Evolutionary conservation across 441 rosid genomes (phyloP).

Genomic region (Metrosideros polymorpha): DNA sequence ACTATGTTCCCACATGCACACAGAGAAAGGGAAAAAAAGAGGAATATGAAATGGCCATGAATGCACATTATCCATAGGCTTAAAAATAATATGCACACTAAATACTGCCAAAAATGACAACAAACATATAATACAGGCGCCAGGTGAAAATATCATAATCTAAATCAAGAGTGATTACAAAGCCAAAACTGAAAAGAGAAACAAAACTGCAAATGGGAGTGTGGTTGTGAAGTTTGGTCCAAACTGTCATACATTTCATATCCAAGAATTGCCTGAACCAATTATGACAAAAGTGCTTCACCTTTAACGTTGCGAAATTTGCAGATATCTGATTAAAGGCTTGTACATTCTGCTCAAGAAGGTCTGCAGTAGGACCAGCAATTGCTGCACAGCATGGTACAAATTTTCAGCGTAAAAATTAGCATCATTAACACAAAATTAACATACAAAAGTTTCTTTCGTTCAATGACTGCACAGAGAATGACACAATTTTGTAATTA

Average conservation of each 20-base stretch:
- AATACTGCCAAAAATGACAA: not conserved
- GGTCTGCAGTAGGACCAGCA: constrained; percentile 40
- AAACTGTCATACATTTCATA: not conserved
- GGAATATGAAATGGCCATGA: not conserved
- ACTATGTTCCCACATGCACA: not conserved
- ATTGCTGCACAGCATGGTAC: constrained; percentile 25
- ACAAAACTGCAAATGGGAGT: not conserved
- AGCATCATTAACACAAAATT: not conserved
- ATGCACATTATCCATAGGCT: not conserved
- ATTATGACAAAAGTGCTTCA: constrained; percentile 13
- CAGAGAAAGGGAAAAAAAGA: not conserved
- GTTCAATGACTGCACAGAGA: not conserved
- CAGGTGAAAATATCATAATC: not conserved
- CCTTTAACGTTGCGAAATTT: constrained; percentile 44
- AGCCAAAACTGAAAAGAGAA: not conserved
- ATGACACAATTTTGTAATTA: not conserved
- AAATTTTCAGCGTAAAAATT: not conserved
- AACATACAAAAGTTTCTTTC: not conserved
- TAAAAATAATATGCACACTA: not conserved
- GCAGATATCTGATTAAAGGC: constrained; percentile 37
- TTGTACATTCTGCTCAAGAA: constrained; percentile 47
- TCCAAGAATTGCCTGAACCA: not conserved
- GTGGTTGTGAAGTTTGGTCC: not conserved
- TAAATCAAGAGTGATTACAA: not conserved
- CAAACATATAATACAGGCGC: not conserved